These are phyloP conservation scores for Oryza glumipatula DNA, from an alignment of 176 grass and related monocot genomes.

Conservation along the genomic window DNA sequence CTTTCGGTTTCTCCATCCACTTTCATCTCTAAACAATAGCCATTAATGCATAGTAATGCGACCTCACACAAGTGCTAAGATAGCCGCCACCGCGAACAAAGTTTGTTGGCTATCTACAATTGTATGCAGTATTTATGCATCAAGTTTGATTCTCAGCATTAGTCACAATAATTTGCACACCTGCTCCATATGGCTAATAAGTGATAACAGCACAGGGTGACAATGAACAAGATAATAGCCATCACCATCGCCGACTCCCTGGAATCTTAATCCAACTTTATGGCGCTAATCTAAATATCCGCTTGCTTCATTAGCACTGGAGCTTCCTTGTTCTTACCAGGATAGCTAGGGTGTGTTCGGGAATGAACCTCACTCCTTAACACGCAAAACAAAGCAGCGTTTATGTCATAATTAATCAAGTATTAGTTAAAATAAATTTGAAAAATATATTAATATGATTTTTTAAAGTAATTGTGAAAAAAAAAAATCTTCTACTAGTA, in stretches of 20 bases:
- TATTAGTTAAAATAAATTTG: too few species aligned
- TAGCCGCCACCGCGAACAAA: not conserved
- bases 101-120: not conserved
- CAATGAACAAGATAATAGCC: conserved; percentile 39
- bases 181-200: conserved; percentile 16
- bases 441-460: too few species aligned
- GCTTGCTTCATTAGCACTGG: not conserved
- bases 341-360: not conserved
- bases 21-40: not conserved
- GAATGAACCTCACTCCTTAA: too few species aligned
- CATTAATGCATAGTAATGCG: not conserved
- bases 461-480: too few species aligned
- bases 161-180: conserved; percentile 37
- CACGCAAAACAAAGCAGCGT: too few species aligned
- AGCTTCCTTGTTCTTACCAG: not conserved
- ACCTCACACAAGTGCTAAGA: not conserved
- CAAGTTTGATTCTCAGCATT: not conserved
- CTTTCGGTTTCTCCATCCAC: not conserved
- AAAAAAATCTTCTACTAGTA: conserved; percentile 1
- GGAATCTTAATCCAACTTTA: conserved; percentile 14
- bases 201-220: conserved; percentile 9
- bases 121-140: not conserved
- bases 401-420: too few species aligned
- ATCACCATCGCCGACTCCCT: conserved; percentile 10
- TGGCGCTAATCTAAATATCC: not conserved